Percentiles rank a stretch among this genome's conserved stretches.
These are phyloP conservation scores for Scheffersomyces cryptocercus DNA, from an alignment of 1,139 yeast genomes.

Conservation along the genomic window DNA sequence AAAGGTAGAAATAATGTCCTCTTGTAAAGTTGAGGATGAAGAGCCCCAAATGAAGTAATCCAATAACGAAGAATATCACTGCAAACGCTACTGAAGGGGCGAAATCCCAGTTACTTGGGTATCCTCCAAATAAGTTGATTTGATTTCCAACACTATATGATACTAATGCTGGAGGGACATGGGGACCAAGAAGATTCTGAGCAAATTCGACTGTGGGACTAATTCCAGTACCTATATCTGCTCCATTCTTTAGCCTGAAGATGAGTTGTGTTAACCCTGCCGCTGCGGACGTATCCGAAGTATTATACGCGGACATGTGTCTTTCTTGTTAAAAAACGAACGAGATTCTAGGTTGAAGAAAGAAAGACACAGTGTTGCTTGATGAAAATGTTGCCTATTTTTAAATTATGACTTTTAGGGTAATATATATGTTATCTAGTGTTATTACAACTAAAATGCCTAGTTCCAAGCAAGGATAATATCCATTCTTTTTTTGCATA, in stretches of 20 bases:
- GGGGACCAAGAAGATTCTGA: constrained; percentile 23
- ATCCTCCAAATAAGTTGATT: constrained; percentile 64
- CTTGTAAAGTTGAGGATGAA: constrained; percentile 52
- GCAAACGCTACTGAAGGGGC: constrained; percentile 65
- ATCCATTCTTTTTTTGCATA: too few relatives aligned
- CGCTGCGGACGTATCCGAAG: too few relatives aligned
- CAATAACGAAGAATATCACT: constrained; percentile 53
- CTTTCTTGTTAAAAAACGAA: too few relatives aligned
- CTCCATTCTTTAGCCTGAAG: constrained; percentile 33
- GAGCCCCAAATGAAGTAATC: constrained; percentile 48
- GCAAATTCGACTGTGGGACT: constrained; percentile 31
- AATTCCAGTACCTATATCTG: constrained; percentile 57
- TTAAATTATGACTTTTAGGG: too few relatives aligned
- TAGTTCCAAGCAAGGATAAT: too few relatives aligned
- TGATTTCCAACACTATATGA: constrained; percentile 40
- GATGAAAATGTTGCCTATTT: too few relatives aligned
- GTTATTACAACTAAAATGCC: too few relatives aligned
- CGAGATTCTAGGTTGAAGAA: too few relatives aligned
- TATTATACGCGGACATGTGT: too few relatives aligned
- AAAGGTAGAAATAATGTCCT: constrained; percentile 66
- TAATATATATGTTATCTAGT: too few relatives aligned
- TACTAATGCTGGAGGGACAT: constrained; percentile 39
- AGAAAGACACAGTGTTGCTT: too few relatives aligned
- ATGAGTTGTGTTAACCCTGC: constrained; percentile 15
- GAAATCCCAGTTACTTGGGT: constrained; percentile 55